Base-by-base conservation (phyloP, 768 basidiomycete genomes). In the Boletus pseudo-olivaceus region DNA sequence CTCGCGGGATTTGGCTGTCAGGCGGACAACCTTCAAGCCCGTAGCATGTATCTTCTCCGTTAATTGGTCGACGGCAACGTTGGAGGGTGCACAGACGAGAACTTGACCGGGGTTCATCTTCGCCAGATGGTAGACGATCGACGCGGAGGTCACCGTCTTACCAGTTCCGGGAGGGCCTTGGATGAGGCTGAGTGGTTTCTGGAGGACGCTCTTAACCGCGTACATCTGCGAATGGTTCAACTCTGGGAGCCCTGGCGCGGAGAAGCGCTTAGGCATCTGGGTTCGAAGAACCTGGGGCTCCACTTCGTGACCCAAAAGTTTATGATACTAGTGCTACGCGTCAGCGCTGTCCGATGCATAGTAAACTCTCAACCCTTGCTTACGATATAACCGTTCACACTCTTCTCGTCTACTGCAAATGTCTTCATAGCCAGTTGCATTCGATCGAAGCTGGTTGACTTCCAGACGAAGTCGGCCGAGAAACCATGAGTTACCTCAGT, bases 391-490 rank as follows among this genome's bases (percentile, higher is more conserved):
- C 96, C 97, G 67, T 92, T 95, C 62, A 99, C 97, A 68, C 94
- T 97, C 79, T 98, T 97, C 73, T 99, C 97, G 62, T 99, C 97
- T 17, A 99, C 90, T 8, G 97, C 97, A 67, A 99, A 99, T 1
- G 95, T 98, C 81, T 98, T 98, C 96, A 99, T 98, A 0, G 97
- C 96, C 33, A 93, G 80, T 68, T 99, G 97, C 97, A 99, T 99
- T 46, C 97, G 82, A 70, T 99, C 97, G 65, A 99, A 99, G 71
- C 96, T 98, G 1, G 97, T 99, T 5, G 94, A 95, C 73, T 99
- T 99, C 97, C 97, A 99, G 5, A 99, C 96, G 65, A 98, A 99
- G 70, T 99, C 97, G n/a, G 88, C 97, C 0, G 91, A 87, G 65
- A 97, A 98, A 62, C 92, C 91, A 67, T 95, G 93, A 0, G 93